Evolutionary conservation across 225 moss, liverwort and hornwort genomes (phyloP).

Genomic region (Climacium dendroides): DNA sequence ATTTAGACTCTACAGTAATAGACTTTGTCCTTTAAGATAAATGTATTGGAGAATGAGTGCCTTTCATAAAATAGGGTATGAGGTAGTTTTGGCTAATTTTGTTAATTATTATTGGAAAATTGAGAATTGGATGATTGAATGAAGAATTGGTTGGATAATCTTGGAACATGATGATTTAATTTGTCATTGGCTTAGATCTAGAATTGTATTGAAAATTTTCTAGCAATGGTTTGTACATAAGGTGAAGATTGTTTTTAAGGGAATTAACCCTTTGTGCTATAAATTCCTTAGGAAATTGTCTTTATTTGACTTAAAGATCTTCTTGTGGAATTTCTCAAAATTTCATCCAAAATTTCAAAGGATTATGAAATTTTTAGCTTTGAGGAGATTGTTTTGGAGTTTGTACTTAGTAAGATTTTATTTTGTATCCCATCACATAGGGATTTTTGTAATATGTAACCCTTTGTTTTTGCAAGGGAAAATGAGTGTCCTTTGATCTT

Average conservation of each 20-base stretch:
- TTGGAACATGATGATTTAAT: background rate
- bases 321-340: background rate
- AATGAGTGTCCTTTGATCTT: too few relatives aligned
- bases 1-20: background rate
- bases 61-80: accelerated
- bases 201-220: background rate
- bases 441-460: too few relatives aligned
- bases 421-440: too few relatives aligned
- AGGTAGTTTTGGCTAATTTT: background rate
- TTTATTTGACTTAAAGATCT: background rate
- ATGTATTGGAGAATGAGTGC: background rate
- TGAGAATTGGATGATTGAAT: background rate
- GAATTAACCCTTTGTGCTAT: accelerated
- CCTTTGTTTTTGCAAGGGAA: too few relatives aligned
- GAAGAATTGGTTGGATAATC: background rate
- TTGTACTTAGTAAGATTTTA: background rate
- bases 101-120: background rate
- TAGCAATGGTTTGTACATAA: background rate
- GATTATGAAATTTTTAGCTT: background rate
- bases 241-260: too few relatives aligned
- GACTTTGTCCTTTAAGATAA: too few relatives aligned
- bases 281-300: background rate
- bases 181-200: accelerated
- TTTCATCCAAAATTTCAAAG: background rate
- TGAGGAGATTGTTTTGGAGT: background rate